Evolutionary conservation across 495 filamentous ascomycete genomes (phyloP).

Genomic region (Neurospora terricola): DNA sequence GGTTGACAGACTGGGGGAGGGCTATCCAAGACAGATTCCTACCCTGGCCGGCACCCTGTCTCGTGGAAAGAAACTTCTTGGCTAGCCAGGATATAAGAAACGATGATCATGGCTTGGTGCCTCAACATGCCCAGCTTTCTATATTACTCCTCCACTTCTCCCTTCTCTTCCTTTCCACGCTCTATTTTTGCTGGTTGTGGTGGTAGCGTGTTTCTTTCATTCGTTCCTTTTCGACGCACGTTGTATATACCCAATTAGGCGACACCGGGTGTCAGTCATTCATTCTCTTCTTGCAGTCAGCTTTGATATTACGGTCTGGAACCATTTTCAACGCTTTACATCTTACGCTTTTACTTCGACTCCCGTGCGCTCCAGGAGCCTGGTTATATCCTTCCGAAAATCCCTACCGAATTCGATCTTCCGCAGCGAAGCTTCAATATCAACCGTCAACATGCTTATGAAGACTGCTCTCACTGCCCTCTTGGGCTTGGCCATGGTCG

Average conservation of each 20-base stretch:
- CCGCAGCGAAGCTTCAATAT: not conserved
- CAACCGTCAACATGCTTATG: constrained; percentile 34
- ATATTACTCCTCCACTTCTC: constrained; percentile 12
- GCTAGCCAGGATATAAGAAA: constrained; percentile 30
- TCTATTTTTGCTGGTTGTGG: constrained; percentile 27
- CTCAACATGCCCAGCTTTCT: constrained; percentile 11
- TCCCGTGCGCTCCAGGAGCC: constrained; percentile 10
- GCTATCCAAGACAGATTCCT: constrained; percentile 1
- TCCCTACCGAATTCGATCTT: not conserved
- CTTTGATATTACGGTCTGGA: constrained; percentile 34
- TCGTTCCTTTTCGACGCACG: constrained; percentile 39
- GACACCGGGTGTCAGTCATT: constrained; percentile 31
- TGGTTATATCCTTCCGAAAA: constrained; percentile 6
- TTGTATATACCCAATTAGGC: constrained; percentile 25
- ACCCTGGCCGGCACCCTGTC: not conserved
- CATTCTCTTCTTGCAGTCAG: constrained; percentile 30
- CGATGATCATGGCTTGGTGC: constrained; percentile 28
- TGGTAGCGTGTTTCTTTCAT: constrained; percentile 39
- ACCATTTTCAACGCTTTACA: constrained; percentile 26
- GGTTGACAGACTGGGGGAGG: constrained; percentile 6
- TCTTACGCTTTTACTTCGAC: constrained; percentile 12
- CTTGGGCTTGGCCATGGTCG: constrained; percentile 28
- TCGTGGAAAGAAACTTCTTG: constrained; percentile 20
- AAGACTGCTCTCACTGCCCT: constrained; percentile 35
- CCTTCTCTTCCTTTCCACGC: constrained; percentile 19